A percentile compares a stretch with the other conserved stretches of the same genome.
These are phyloP conservation scores for Hypomyces rosellus DNA, from an alignment of 2,329 filamentous ascomycete species.

Conservation along the genomic window DNA sequence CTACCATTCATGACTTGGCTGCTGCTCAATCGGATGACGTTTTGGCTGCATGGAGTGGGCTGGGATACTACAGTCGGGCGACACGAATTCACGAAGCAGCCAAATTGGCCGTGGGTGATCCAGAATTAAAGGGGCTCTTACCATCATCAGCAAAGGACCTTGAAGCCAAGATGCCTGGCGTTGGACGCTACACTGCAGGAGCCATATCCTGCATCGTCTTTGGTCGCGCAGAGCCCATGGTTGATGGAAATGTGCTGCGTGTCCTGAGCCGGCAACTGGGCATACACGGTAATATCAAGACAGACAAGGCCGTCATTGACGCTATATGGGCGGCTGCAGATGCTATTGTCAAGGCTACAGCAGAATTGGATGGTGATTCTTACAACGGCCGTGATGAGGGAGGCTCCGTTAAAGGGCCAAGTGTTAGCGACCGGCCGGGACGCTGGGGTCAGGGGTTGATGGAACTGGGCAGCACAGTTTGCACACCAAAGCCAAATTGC, in stretches of 20 bases:
- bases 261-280: slow-evolving; percentile 57
- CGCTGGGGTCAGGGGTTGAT: slow-evolving; percentile 60
- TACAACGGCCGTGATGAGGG: slow-evolving; percentile 10
- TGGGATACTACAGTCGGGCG: slow-evolving; percentile 61
- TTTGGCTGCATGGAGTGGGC: slow-evolving; percentile 51
- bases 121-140: slow-evolving; percentile 39
- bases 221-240: slow-evolving; percentile 51
- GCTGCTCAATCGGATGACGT: slow-evolving; percentile 49
- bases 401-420: slow-evolving; percentile 16
- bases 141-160: slow-evolving; percentile 41
- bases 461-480: slow-evolving; percentile 59
- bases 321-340: slow-evolving; percentile 53
- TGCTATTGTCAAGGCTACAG: slow-evolving; percentile 46
- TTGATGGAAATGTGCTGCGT: slow-evolving; percentile 57
- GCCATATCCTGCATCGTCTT: slow-evolving; percentile 59
- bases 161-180: slow-evolving; percentile 48
- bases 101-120: slow-evolving; percentile 40
- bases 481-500: slow-evolving; percentile 54
- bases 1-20: slow-evolving; percentile 51
- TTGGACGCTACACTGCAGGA: slow-evolving; percentile 57
- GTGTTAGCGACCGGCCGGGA: slow-evolving; percentile 46
- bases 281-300: slow-evolving; percentile 49
- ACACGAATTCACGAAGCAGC: slow-evolving; percentile 54
- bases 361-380: slow-evolving; percentile 27
- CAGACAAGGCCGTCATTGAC: slow-evolving; percentile 46